Evolutionary conservation across 352 stramenopile genomes (phyloP).

Genomic region (Globisporangium megalacanthum): DNA sequence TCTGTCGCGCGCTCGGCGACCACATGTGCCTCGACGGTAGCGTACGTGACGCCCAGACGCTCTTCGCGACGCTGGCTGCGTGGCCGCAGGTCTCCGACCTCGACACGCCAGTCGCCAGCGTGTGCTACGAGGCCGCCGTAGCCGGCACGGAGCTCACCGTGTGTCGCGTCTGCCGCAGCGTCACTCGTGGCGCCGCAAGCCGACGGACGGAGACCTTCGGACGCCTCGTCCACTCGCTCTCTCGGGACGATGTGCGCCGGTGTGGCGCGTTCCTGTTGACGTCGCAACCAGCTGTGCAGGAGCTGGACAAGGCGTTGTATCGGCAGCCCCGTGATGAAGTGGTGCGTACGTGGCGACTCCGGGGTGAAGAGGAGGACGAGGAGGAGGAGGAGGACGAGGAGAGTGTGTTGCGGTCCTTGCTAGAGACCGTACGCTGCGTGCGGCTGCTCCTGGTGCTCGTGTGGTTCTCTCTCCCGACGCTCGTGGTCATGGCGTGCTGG

Average conservation of each 20-base stretch:
- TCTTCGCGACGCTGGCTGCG: constrained; percentile 7
- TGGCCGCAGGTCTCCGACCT: neutral
- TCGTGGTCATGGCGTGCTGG: constrained; percentile 10
- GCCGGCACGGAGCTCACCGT: neutral
- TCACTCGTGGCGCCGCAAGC: neutral
- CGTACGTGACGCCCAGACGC: neutral
- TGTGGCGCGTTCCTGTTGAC: constrained; percentile 20
- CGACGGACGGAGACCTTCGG: neutral
- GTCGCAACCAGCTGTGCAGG: constrained; percentile 1
- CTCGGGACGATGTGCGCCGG: constrained; percentile 10
- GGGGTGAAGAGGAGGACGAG: neutral
- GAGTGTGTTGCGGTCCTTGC: neutral
- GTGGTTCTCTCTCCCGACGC: constrained; percentile 16
- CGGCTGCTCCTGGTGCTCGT: constrained; percentile 22
- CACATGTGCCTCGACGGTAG: constrained; percentile 8
- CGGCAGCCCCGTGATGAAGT: constrained; percentile 21
- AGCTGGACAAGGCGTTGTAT: constrained; percentile 11
- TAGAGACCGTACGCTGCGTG: constrained; percentile 3
- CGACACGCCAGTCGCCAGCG: neutral
- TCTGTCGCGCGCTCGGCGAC: constrained; percentile 12
- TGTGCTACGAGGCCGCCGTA: neutral
- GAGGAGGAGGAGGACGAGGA: neutral
- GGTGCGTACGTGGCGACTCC: constrained; percentile 4
- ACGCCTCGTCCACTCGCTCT: constrained; percentile 15
- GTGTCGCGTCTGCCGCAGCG: constrained; percentile 2